A percentile compares a stretch with the other conserved stretches of the same genome.
Evolutionary conservation across 2,329 filamentous ascomycete genomes (phyloP).

Genomic region (Rhynchosporium graminicola): DNA sequence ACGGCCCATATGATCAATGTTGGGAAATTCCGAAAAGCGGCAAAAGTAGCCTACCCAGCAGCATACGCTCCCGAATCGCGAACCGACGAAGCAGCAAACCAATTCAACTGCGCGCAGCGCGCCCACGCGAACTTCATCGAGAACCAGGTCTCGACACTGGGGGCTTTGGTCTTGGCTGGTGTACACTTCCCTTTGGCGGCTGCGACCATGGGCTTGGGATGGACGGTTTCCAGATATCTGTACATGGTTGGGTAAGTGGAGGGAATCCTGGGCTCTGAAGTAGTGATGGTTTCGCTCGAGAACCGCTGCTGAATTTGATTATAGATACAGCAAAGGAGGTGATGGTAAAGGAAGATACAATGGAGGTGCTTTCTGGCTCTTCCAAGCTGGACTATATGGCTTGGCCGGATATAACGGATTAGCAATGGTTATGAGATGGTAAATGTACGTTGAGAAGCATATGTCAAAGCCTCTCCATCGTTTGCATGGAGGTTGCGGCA

Average conservation of each 20-base stretch:
- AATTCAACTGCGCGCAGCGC: slow-evolving; percentile 67
- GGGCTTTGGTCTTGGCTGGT: slow-evolving; percentile 56
- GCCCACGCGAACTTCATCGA: slow-evolving; percentile 66
- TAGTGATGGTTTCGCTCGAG: not conserved
- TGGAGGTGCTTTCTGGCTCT: slow-evolving; percentile 31
- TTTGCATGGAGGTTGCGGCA: too few relatives aligned
- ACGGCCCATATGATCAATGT: slow-evolving; percentile 52
- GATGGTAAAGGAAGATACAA: slow-evolving; percentile 35
- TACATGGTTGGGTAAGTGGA: slow-evolving; percentile 54
- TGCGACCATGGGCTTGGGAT: slow-evolving; percentile 52
- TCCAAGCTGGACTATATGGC: slow-evolving; percentile 34
- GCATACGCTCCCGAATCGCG: slow-evolving; percentile 47
- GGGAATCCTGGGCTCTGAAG: not conserved
- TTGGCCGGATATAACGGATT: slow-evolving; percentile 35
- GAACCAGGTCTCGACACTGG: slow-evolving; percentile 56
- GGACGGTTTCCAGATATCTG: slow-evolving; percentile 53
- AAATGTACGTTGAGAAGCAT: not conserved
- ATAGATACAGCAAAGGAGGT: slow-evolving; percentile 47
- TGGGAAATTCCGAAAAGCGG: slow-evolving; percentile 50
- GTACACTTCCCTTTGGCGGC: slow-evolving; percentile 54
- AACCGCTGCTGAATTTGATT: slow-evolving; percentile 43
- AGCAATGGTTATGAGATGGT: slow-evolving; percentile 33
- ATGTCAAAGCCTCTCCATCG: not conserved
- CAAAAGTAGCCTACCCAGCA: slow-evolving; percentile 57
- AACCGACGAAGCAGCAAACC: slow-evolving; percentile 42